Conservation (phyloP, 2,329 filamentous ascomycete genomes). For the Fusarium sacchari region DNA sequence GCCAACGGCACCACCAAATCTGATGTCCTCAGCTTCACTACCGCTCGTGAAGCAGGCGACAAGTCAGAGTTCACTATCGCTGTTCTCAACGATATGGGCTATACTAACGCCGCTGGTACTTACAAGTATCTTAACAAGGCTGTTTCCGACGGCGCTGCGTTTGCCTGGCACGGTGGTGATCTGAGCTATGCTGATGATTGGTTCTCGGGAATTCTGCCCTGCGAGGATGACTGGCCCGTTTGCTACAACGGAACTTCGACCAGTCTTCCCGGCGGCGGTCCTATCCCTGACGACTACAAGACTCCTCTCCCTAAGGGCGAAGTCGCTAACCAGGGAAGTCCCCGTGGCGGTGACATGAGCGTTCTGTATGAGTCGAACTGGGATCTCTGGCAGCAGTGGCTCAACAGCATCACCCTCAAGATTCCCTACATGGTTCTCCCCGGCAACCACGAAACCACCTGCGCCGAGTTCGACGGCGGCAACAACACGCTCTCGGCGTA, state of each 20-base stretch:
- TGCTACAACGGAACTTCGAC: not conserved
- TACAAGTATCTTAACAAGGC: constrained; percentile 6
- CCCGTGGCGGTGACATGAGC: not conserved
- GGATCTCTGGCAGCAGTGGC: constrained; percentile 18
- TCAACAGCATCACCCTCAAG: not conserved
- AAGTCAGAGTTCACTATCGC: not conserved
- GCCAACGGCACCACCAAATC: not conserved
- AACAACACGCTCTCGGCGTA: not conserved
- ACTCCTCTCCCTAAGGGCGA: not conserved
- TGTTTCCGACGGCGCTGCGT: not conserved
- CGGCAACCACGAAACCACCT: not conserved
- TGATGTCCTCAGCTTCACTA: not conserved
- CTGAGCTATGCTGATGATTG: constrained; percentile 10
- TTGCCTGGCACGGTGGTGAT: constrained; percentile 4
- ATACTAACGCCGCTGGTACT: not conserved
- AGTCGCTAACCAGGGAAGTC: not conserved
- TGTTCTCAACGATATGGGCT: not conserved
- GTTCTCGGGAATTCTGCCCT: constrained; percentile 2
- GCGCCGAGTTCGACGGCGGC: not conserved
- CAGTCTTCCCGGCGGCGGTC: not conserved
- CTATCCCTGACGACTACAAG: not conserved
- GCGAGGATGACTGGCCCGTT: not conserved
- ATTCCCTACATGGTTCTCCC: constrained; percentile 2
- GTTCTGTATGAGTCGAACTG: constrained; percentile 11
- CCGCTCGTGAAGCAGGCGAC: not conserved